Evolutionary conservation across 2,329 filamentous ascomycete genomes (phyloP), one percentile per base, ranked within the genome.

Genomic region (Gnomoniopsis sp.): DNA sequence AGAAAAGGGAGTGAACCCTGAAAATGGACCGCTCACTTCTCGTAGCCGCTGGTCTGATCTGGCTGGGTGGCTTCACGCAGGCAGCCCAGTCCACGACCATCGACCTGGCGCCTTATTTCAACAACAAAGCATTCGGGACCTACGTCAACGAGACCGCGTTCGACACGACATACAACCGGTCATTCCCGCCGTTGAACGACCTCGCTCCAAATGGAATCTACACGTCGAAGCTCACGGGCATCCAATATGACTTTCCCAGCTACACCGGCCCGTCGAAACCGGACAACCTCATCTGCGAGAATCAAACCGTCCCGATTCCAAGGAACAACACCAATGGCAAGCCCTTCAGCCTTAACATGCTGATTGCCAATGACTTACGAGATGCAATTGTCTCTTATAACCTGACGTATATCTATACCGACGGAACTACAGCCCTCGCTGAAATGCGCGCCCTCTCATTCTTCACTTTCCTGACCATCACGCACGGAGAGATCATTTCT

Each of bases 81-180:
- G 59, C 46, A 21, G 43, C 54, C 19, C 22, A 34, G 66, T 72
- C 71, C 15, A 61, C 69, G 8, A 67, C 65, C 1, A 48, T 75
- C 2, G 66, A 73, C 14, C 64, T 79, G 22, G 65, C 68, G 0
- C 19, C 66, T 0, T 71, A 72, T 46, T 77, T 75, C 67, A 79
- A 81, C 68, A 80, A 80, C 64, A 78, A 77, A 57, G 78, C 69
- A 1, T 79, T 81, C 59, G 76, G 76, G 3, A 70, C 70, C 0
- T 68, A 69, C 14, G 74, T 78, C 0, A 76, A 76, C 2, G 76
- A 80, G 63, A 74, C 78, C 1, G 68, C 74, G n/a, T 78, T 80
- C 58, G 76, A 80, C 55, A 63, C 59, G 2, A 62, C 73, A 3
- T 55, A 59, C 51, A 72, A 73, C 46, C 71, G 78, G 51, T 77